Evolutionary conservation across 2,329 filamentous ascomycete species (phyloP).

Genomic region (Penicillium vulpinum): DNA sequence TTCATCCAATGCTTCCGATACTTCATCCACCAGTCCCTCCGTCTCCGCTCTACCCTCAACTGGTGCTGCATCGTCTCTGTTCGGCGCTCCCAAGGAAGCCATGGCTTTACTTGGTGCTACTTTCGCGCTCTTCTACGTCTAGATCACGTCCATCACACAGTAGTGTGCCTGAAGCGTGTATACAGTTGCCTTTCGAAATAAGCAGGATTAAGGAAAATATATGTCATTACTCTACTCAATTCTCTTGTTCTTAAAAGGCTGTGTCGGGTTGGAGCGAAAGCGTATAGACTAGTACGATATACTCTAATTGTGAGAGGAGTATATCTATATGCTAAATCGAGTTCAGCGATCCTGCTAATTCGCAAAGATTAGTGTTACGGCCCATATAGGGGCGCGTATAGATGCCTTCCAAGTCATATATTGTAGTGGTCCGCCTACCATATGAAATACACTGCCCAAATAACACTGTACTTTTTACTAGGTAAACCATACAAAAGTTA

Average conservation of each 20-base stretch:
- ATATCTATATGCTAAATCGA: not conserved
- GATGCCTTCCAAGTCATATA: no score
- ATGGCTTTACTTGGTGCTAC: constrained; percentile 4
- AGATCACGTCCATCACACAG: not conserved
- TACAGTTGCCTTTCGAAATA: not conserved
- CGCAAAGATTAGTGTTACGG: not conserved
- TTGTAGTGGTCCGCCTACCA: no score
- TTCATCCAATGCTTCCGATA: not conserved
- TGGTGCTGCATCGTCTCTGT: not conserved
- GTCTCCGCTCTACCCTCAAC: not conserved
- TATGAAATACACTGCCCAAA: no score
- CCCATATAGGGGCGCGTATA: no score
- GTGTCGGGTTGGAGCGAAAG: not conserved
- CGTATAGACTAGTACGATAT: not conserved
- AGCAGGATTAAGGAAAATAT: not conserved
- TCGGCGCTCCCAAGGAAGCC: not conserved
- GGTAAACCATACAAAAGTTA: no score
- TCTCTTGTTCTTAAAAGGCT: not conserved
- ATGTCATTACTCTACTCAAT: not conserved
- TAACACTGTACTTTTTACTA: no score
- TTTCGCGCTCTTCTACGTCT: constrained; percentile 2
- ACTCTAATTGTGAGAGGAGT: not conserved
- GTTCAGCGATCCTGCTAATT: not conserved
- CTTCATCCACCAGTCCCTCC: not conserved
- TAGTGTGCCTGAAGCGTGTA: not conserved